Conservation (phyloP, 371 early-diverging fungal genomes). For the Apophysomyces variabilis region DNA sequence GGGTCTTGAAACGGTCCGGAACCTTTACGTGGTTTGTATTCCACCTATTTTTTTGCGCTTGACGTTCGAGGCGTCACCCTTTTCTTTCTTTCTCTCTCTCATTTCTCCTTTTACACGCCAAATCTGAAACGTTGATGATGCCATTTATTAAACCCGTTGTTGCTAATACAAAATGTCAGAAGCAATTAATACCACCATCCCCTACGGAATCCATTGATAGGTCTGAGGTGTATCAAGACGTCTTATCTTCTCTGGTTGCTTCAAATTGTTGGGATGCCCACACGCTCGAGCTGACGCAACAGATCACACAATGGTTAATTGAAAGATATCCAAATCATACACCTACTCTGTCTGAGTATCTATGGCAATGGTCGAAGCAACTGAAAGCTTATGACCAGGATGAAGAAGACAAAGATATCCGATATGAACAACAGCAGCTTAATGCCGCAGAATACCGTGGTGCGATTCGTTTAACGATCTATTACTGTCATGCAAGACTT, state of each 20-base stretch:
- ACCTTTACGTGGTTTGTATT: too few species aligned
- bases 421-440: neutral
- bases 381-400: neutral
- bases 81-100: neutral
- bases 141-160: neutral
- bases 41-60: too few species aligned
- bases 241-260: neutral
- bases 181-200: neutral
- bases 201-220: neutral
- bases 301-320: neutral
- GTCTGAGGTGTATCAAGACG: neutral
- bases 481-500: conserved; percentile 42
- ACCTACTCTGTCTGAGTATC: neutral
- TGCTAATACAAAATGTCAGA: neutral
- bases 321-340: neutral
- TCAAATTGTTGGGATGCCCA: neutral
- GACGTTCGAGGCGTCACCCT: too few species aligned
- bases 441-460: conserved; percentile 26
- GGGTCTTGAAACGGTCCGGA: neutral
- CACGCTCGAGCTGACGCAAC: neutral
- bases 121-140: neutral
- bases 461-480: conserved; percentile 46
- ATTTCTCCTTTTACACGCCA: neutral
- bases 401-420: neutral
- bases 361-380: conserved; percentile 8